Conservation (phyloP, 108 stramenopile species). For the Skeletonema tropicum region DNA sequence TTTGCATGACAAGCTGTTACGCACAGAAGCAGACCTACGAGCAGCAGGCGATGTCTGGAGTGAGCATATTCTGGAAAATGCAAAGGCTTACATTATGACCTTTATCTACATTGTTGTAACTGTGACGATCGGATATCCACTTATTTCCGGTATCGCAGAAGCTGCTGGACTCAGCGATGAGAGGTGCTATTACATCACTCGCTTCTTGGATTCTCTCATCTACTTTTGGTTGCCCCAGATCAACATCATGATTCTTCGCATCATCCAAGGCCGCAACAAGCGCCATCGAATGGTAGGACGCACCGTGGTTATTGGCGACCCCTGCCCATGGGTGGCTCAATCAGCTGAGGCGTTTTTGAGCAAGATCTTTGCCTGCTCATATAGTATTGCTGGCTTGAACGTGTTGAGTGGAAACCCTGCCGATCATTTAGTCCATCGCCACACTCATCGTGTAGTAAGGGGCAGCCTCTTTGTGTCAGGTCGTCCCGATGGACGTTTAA, state of each 20-base stretch:
- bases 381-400: constrained; percentile 19
- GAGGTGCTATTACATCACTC: constrained; percentile 28
- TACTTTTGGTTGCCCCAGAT: constrained; percentile 85
- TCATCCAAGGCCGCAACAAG: constrained; percentile 66
- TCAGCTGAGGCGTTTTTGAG: constrained; percentile 76
- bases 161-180: constrained; percentile 43
- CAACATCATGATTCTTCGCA: constrained; percentile 62
- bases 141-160: constrained; percentile 51
- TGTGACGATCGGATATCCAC: constrained; percentile 65
- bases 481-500: no score
- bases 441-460: no score
- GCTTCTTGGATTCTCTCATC: constrained; percentile 65
- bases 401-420: no score
- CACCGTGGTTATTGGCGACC: constrained; percentile 85
- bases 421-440: no score
- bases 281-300: constrained; percentile 79
- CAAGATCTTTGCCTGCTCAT: constrained; percentile 82
- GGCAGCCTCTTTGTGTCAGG: no score
- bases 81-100: constrained; percentile 67
- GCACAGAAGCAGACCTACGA: constrained; percentile 39
- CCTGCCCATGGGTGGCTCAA: constrained; percentile 74
- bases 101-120: constrained; percentile 70
- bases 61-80: constrained; percentile 68
- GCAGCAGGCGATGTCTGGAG: constrained; percentile 64
- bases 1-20: neutral